Percentiles rank a stretch among this genome's conserved stretches.
These are phyloP conservation scores for Barbatosphaeria neglecta DNA, from an alignment of 495 filamentous ascomycete species.

Conservation along the genomic window DNA sequence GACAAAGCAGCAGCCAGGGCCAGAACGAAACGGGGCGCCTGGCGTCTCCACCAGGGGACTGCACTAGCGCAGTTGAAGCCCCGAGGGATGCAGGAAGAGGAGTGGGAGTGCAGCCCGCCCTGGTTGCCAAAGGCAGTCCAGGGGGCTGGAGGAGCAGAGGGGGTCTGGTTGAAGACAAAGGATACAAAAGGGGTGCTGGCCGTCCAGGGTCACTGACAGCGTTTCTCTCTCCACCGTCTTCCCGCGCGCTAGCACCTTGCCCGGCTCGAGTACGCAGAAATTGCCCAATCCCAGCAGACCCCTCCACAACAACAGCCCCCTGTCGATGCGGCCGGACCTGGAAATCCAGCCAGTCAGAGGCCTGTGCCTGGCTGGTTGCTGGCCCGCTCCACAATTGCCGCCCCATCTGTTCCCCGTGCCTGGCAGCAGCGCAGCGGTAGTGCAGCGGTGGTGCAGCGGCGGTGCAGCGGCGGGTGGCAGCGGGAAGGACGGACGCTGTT, in stretches of 20 bases:
- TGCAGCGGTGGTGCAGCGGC: no score
- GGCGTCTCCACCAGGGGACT: background rate
- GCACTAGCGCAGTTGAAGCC: background rate
- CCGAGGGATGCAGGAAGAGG: background rate
- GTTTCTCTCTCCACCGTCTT: no score
- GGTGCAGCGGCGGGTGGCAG: no score
- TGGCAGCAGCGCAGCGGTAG: no score
- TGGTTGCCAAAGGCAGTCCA: no score
- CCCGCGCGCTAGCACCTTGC: no score
- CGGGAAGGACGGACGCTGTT: no score
- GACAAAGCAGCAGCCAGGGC: background rate
- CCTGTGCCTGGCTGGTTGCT: background rate
- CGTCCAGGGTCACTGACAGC: background rate
- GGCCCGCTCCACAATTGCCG: no score
- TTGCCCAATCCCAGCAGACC: background rate
- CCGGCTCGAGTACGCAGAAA: no score
- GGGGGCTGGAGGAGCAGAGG: background rate
- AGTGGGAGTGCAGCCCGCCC: background rate
- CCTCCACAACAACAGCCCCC: no score
- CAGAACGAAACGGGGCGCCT: background rate
- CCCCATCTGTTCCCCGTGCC: no score
- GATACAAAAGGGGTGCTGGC: background rate
- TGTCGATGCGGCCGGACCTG: background rate
- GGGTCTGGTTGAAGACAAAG: background rate
- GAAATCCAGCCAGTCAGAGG: background rate